These are phyloP conservation scores for Penicillium canescens DNA, from an alignment of 495 filamentous ascomycete genomes.

Conservation along the genomic window DNA sequence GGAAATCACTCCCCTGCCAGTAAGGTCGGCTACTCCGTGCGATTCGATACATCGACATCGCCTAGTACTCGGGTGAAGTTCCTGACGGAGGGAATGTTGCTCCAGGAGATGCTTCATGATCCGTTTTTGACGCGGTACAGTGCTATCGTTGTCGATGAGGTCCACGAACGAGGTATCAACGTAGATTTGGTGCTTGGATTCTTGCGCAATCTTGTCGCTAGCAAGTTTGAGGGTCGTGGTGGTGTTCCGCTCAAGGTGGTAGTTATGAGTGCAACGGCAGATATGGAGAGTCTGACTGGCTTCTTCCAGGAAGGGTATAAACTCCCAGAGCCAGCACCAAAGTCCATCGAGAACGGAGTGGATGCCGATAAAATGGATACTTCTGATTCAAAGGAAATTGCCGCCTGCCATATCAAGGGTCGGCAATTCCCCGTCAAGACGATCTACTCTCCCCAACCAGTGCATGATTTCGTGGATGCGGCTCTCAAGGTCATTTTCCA, in stretches of 20 bases:
- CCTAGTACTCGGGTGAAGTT: constrained; percentile 84
- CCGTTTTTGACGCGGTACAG: constrained; percentile 82
- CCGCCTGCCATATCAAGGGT: constrained; percentile 77
- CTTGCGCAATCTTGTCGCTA: constrained; percentile 68
- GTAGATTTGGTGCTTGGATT: constrained; percentile 91
- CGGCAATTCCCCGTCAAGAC: constrained; percentile 85
- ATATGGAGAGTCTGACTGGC: constrained; percentile 70
- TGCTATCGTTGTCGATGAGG: constrained; percentile 90
- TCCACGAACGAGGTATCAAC: constrained; percentile 96
- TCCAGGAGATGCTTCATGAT: constrained; percentile 91
- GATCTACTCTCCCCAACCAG: constrained; percentile 72
- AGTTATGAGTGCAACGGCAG: constrained; percentile 95
- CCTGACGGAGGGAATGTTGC: constrained; percentile 93
- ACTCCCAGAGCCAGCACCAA: constrained; percentile 13
- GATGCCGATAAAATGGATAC: constrained; percentile 8
- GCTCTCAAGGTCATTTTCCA: constrained; percentile 84
- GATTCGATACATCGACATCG: constrained; percentile 82
- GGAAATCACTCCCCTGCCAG: constrained; percentile 64
- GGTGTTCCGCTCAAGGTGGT: constrained; percentile 81
- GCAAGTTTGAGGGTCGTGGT: constrained; percentile 57
- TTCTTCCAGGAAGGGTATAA: constrained; percentile 66
- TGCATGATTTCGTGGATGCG: constrained; percentile 80
- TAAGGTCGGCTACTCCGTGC: constrained; percentile 87
- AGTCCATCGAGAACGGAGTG: constrained; percentile 8
- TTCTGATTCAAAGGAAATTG: constrained; percentile 28